Conservation (phyloP, 2,329 filamentous ascomycete genomes). For the Diaporthe ilicicola region DNA sequence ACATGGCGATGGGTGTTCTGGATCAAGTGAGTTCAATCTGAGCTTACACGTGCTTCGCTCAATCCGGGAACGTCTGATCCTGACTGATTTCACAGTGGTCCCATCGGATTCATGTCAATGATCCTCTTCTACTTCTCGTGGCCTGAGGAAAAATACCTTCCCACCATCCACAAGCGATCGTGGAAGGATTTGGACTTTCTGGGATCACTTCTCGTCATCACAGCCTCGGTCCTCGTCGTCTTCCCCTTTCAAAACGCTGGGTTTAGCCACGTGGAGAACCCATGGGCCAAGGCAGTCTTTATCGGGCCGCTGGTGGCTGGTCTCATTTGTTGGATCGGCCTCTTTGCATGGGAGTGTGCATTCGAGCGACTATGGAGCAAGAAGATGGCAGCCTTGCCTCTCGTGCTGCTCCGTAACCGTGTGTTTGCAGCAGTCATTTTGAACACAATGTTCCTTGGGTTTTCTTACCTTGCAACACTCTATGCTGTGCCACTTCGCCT, state of each 20-base stretch:
- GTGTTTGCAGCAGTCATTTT: slow-evolving; percentile 53
- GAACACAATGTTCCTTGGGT: slow-evolving; percentile 58
- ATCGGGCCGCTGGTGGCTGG: slow-evolving; percentile 52
- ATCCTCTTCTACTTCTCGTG: slow-evolving; percentile 58
- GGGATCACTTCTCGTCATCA: slow-evolving; percentile 62
- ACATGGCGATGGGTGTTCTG: slow-evolving; percentile 67
- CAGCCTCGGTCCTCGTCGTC: slow-evolving; percentile 62
- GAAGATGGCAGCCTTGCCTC: slow-evolving; percentile 54
- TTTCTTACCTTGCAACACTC: slow-evolving; percentile 57
- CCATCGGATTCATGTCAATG: slow-evolving; percentile 57
- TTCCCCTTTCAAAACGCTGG: slow-evolving; percentile 66
- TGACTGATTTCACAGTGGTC: slow-evolving; percentile 51
- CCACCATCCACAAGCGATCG: slow-evolving; percentile 46
- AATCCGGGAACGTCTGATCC: background rate
- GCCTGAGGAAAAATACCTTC: slow-evolving; percentile 55
- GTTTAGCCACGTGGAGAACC: slow-evolving; percentile 34
- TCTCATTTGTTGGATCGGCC: slow-evolving; percentile 43
- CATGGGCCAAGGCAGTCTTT: slow-evolving; percentile 54
- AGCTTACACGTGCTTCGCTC: background rate
- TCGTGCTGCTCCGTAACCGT: slow-evolving; percentile 56
- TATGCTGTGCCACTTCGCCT: slow-evolving; percentile 59
- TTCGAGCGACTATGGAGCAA: slow-evolving; percentile 43
- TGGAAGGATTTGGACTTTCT: slow-evolving; percentile 63
- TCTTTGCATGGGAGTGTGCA: slow-evolving; percentile 52
- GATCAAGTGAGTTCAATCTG: slow-evolving; percentile 58